Conservation (phyloP, 805 yeast genomes). For the Brettanomyces anomalus region DNA sequence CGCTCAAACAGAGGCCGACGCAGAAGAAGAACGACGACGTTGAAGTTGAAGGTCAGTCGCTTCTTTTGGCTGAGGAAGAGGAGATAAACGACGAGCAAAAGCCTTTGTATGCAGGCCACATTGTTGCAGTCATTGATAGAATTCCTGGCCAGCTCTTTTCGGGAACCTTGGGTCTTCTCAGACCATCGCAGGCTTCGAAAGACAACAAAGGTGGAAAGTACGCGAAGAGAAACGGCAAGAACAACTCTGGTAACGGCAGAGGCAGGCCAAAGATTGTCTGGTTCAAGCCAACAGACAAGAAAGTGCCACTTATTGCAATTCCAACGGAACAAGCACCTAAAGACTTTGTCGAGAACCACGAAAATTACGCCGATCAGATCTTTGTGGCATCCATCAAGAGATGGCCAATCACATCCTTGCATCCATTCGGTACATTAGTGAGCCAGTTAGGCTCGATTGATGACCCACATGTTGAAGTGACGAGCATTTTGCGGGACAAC, state of each 20-base stretch:
- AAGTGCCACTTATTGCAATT: slow-evolving; percentile 94
- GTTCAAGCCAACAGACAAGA: slow-evolving; percentile 98
- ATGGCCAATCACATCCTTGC: slow-evolving; percentile 98
- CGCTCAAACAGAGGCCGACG: slow-evolving; percentile 89
- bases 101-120: slow-evolving; percentile 96
- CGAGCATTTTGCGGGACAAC: slow-evolving; percentile 81
- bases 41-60: slow-evolving; percentile 96
- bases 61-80: slow-evolving; percentile 87
- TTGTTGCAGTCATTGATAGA: slow-evolving; percentile 95
- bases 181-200: slow-evolving; percentile 91
- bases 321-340: slow-evolving; percentile 98
- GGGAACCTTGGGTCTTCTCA: slow-evolving; percentile 85
- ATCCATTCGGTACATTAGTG: slow-evolving; percentile 92
- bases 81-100: slow-evolving; percentile 87
- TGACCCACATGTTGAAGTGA: slow-evolving; percentile 71
- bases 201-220: slow-evolving; percentile 49
- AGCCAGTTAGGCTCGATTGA: slow-evolving; percentile 78
- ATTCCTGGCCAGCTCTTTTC: slow-evolving; percentile 94
- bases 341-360: slow-evolving; percentile 91
- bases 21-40: slow-evolving; percentile 97
- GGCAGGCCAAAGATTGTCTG: slow-evolving; percentile 88
- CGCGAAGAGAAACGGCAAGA: slow-evolving; percentile 9
- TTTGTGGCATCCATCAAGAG: slow-evolving; percentile 95
- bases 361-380: slow-evolving; percentile 65
- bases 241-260: slow-evolving; percentile 10